Evolutionary conservation across 257 asterid genomes (phyloP), one percentile per base, ranked within the genome.

Genomic region (Solanum pinnatisectum): DNA sequence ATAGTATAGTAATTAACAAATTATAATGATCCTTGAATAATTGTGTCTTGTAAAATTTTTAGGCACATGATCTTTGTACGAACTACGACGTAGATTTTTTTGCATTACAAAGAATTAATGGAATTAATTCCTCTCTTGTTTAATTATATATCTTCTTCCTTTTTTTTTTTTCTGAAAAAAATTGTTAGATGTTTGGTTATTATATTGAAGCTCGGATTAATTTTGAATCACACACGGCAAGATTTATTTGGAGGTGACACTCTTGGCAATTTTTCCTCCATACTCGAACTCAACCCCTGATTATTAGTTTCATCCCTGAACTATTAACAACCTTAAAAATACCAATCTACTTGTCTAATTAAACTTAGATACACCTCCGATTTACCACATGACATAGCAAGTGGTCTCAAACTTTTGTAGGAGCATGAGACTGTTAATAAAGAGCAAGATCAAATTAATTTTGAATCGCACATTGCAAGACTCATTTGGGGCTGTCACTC

Each of bases 171-270:
- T 15, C 5, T 14, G 7, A 14, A 46, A 46, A 46, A 49, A 49
- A 0, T 56, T 7, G 65, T 56, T 18, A 0, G 6, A 6, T 52
- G 9, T 52, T 52, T 52, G 4, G 8, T 16, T 16, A 15, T 1
- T 16, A 16, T 16, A 52, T 16, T 52, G 0, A 0, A 52, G 23
- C 3, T 16, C 3, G 1, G 10, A 52, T 52, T 6, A 52, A 6
- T 52, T 56, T 0, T 18, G 4, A 56, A 56, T 56, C 4, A 6
- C 4, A 4, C n/a, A 18, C 1, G 1, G 2, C 1, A 20, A 56
- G 4, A 56, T 56, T 56, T 10, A 56, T 56, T 18, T 56, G 4
- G 4, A 4, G 2, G 0, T 52, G 63, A 16, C 0, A 56, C 2
- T 56, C 4, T 6, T 18, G 10, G 0, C 10, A 56, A 56, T 18